Conservation (phyloP, 495 filamentous ascomycete species). For the Hypomontagnella submonticulosa region DNA sequence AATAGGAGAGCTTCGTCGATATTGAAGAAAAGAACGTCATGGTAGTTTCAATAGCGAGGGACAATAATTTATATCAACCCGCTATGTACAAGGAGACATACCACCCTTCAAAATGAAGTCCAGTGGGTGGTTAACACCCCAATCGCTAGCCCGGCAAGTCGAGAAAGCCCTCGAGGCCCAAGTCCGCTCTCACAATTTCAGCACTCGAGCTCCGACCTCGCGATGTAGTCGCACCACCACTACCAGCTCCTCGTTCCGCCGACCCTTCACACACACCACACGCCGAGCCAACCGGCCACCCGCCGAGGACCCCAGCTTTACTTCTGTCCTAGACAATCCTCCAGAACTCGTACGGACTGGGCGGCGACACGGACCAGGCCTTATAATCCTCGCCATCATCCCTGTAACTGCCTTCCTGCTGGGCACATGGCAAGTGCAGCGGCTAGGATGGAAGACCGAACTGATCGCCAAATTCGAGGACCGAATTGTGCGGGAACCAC, state of each 20-base stretch:
- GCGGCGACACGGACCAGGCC: constrained; percentile 79
- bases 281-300: constrained; percentile 47
- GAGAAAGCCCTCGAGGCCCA: constrained; percentile 42
- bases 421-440: constrained; percentile 95
- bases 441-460: constrained; percentile 91
- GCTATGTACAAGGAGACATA: constrained; percentile 1
- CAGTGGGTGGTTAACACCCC: constrained; percentile 22
- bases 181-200: constrained; percentile 30
- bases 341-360: constrained; percentile 76
- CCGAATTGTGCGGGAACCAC: constrained; percentile 83
- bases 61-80: background rate
- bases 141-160: constrained; percentile 38
- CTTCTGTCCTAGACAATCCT: constrained; percentile 87
- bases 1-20: constrained; percentile 26
- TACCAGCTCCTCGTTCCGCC: constrained; percentile 27
- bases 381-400: constrained; percentile 86
- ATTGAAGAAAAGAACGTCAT: constrained; percentile 37
- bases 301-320: constrained; percentile 76
- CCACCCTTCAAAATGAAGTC: constrained; percentile 36
- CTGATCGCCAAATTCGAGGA: constrained; percentile 91
- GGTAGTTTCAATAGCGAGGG: background rate
- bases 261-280: constrained; percentile 48
- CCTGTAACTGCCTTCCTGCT: constrained; percentile 90
- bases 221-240: constrained; percentile 25
- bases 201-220: constrained; percentile 20